Percentiles rank a stretch among this genome's conserved stretches.
Conservation (phyloP, 352 stramenopile genomes). For the Phytopythium oedochilum region DNA sequence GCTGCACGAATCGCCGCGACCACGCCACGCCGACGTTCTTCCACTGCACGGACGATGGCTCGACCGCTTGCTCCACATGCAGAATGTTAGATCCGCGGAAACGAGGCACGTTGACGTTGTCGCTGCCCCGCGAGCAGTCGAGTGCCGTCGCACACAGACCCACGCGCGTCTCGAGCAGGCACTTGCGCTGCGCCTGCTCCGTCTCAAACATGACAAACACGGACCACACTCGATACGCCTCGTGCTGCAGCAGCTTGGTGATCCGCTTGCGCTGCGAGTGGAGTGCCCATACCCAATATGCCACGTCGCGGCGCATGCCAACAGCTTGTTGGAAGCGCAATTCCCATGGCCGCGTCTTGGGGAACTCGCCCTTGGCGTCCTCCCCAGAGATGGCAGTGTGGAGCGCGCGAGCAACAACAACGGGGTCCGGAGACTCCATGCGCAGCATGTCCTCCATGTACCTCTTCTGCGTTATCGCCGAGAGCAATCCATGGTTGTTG, state of each 20-base stretch:
- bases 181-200: constrained; percentile 52
- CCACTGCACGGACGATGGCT: constrained; percentile 70
- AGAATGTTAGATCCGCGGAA: constrained; percentile 75
- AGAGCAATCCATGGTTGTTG: constrained; percentile 54
- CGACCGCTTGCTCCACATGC: constrained; percentile 51
- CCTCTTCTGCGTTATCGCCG: constrained; percentile 49
- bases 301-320: constrained; percentile 39
- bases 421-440: constrained; percentile 49
- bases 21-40: constrained; percentile 52
- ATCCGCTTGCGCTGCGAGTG: constrained; percentile 38
- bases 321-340: constrained; percentile 33
- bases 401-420: constrained; percentile 21
- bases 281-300: constrained; percentile 57
- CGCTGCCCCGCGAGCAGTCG: constrained; percentile 27
- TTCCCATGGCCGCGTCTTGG: constrained; percentile 11
- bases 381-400: constrained; percentile 30
- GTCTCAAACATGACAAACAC: constrained; percentile 81
- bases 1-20: constrained; percentile 28
- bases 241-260: constrained; percentile 21
- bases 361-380: constrained; percentile 9
- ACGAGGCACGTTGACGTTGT: constrained; percentile 24
- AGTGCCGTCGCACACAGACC: constrained; percentile 41
- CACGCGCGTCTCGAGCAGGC: constrained; percentile 40
- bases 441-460: constrained; percentile 69
- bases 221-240: constrained; percentile 55